These are phyloP conservation scores for Coelastrella sp. DNA, from an alignment of 139 green algal species.

Conservation along the genomic window DNA sequence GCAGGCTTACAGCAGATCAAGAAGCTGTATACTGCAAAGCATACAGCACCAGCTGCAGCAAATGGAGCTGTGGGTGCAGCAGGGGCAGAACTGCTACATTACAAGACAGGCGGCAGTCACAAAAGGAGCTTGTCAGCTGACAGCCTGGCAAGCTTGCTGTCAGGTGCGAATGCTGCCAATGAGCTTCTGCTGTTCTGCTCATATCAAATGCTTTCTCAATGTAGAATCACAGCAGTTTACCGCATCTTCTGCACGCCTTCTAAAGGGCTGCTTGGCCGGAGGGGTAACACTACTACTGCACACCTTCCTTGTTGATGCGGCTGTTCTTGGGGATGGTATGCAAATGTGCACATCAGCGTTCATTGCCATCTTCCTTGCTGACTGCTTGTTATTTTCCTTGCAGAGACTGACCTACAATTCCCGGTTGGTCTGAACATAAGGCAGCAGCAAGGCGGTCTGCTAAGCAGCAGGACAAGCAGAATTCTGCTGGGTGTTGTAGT, in stretches of 20 bases:
- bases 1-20: not conserved
- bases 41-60: not conserved
- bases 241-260: no score
- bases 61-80: not conserved
- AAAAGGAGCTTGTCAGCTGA: not conserved
- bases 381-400: not conserved
- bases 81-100: not conserved
- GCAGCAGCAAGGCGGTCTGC: not conserved
- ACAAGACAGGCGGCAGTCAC: constrained; percentile 11
- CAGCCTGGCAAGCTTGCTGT: constrained; percentile 34
- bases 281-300: no score
- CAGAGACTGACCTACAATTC: not conserved
- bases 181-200: no score
- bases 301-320: no score
- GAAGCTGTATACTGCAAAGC: not conserved
- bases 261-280: no score
- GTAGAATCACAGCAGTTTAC: no score
- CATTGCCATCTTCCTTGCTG: no score
- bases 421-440: not conserved
- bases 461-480: not conserved
- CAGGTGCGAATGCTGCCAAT: not conserved
- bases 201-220: no score
- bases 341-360: no score
- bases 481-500: not conserved
- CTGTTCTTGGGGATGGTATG: no score